These are phyloP conservation scores for Tympanopsis confertula DNA, from an alignment of 2,329 filamentous ascomycete species.

Conservation along the genomic window DNA sequence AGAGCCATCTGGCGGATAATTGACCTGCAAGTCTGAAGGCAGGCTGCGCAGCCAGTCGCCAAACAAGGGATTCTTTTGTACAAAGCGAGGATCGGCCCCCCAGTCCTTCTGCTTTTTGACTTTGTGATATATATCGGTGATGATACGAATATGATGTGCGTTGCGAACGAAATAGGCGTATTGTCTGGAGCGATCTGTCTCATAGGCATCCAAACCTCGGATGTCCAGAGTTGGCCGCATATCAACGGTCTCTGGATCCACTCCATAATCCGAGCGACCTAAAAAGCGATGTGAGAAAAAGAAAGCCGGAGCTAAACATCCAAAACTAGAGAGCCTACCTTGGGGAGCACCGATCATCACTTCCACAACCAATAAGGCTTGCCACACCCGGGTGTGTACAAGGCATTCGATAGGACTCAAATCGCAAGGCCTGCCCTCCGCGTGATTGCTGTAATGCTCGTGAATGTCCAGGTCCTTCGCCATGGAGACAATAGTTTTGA, in stretches of 20 bases:
- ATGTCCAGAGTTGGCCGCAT: slow-evolving; percentile 52
- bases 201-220: slow-evolving; percentile 63
- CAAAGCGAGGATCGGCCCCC: slow-evolving; percentile 75
- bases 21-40: slow-evolving; percentile 66
- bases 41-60: slow-evolving; percentile 66
- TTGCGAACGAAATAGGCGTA: slow-evolving; percentile 68
- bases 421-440: slow-evolving; percentile 59
- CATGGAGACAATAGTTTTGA: slow-evolving; percentile 87
- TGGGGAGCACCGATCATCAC: slow-evolving; percentile 89
- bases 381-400: slow-evolving; percentile 80
- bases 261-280: slow-evolving; percentile 68
- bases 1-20: slow-evolving; percentile 66
- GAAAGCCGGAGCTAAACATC: neutral
- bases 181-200: slow-evolving; percentile 76
- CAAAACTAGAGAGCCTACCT: slow-evolving; percentile 39
- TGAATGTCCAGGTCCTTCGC: slow-evolving; percentile 81
- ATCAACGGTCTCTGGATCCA: slow-evolving; percentile 65
- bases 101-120: slow-evolving; percentile 68
- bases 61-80: slow-evolving; percentile 67
- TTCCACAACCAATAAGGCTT: slow-evolving; percentile 74
- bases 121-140: slow-evolving; percentile 64
- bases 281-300: slow-evolving; percentile 28
- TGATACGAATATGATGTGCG: slow-evolving; percentile 44
- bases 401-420: slow-evolving; percentile 64
- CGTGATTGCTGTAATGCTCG: slow-evolving; percentile 73